These are phyloP conservation scores for Talaromyces verruculosus DNA, from an alignment of 2,329 filamentous ascomycete genomes.

Conservation along the genomic window DNA sequence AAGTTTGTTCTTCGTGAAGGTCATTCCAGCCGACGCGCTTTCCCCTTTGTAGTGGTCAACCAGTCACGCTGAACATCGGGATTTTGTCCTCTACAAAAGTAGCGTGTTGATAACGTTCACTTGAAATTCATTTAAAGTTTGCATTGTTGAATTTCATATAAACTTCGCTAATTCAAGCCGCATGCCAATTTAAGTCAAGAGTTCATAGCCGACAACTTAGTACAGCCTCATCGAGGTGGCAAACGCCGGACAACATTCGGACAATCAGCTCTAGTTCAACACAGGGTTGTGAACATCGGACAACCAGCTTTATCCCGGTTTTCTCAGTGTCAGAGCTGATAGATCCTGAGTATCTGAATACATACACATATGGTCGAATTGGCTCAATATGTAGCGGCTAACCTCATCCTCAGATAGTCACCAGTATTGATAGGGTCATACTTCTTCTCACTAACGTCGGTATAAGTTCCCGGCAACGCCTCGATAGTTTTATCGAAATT, in stretches of 20 bases:
- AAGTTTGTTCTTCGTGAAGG: neutral
- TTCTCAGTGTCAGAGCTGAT: neutral
- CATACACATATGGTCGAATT: neutral
- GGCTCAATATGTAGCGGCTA: slow-evolving; percentile 68
- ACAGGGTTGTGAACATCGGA: neutral
- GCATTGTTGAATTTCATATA: neutral
- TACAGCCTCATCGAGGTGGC: neutral
- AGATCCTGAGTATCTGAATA: neutral
- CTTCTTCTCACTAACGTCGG: slow-evolving; percentile 64
- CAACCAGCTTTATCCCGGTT: neutral
- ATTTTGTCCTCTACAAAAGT: neutral
- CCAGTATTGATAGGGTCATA: slow-evolving; percentile 76
- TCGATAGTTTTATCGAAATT: slow-evolving; percentile 75
- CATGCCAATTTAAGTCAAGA: neutral
- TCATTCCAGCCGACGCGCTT: neutral
- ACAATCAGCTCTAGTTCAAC: neutral
- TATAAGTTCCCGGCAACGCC: slow-evolving; percentile 75
- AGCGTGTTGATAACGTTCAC: neutral
- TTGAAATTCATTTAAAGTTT: neutral
- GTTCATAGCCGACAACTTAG: neutral
- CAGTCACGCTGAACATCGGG: neutral
- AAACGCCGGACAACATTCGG: neutral
- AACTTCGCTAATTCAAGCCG: neutral
- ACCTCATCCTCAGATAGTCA: slow-evolving; percentile 74
- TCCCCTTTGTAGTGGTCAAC: neutral